These are phyloP conservation scores for Pseudohalonectria lignicola DNA, from an alignment of 2,329 filamentous ascomycete species.

Conservation along the genomic window DNA sequence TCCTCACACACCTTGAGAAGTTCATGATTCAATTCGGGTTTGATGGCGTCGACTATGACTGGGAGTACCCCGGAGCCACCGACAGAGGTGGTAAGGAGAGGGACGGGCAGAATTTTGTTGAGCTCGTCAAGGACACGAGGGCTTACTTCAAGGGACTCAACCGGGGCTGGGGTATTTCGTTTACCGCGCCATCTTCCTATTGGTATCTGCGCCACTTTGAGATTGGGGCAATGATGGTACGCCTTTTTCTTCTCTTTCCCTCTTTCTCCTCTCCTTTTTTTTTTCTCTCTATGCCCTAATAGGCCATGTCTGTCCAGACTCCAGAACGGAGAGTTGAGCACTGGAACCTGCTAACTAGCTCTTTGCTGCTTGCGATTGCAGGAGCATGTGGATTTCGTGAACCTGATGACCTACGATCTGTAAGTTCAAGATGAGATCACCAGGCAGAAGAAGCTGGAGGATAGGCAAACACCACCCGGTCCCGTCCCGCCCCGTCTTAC, in stretches of 20 bases:
- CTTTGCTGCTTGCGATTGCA: not conserved
- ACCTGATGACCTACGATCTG: conserved; percentile 25
- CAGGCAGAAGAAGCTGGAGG: too few relatives aligned
- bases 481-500: too few relatives aligned
- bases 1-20: conserved; percentile 6
- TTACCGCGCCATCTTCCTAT: conserved; percentile 7
- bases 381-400: conserved; percentile 18
- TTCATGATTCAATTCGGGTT: conserved; percentile 11
- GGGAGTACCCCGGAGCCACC: conserved; percentile 13
- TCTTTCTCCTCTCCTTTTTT: too few relatives aligned
- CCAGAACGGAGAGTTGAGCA: too few relatives aligned
- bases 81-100: conserved; percentile 10
- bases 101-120: conserved; percentile 9
- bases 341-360: too few relatives aligned
- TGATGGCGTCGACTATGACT: conserved; percentile 13
- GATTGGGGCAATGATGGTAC: conserved; percentile 4
- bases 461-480: too few relatives aligned
- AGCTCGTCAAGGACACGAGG: conserved; percentile 30
- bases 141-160: not conserved
- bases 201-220: conserved; percentile 13
- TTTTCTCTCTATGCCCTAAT: too few relatives aligned
- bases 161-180: conserved; percentile 4
- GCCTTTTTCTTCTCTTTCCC: too few relatives aligned
- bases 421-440: too few relatives aligned
- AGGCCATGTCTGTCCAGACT: too few relatives aligned